Base-by-base conservation (phyloP, 2,329 filamentous ascomycete genomes). In the Decorospora gaudefroyi region DNA sequence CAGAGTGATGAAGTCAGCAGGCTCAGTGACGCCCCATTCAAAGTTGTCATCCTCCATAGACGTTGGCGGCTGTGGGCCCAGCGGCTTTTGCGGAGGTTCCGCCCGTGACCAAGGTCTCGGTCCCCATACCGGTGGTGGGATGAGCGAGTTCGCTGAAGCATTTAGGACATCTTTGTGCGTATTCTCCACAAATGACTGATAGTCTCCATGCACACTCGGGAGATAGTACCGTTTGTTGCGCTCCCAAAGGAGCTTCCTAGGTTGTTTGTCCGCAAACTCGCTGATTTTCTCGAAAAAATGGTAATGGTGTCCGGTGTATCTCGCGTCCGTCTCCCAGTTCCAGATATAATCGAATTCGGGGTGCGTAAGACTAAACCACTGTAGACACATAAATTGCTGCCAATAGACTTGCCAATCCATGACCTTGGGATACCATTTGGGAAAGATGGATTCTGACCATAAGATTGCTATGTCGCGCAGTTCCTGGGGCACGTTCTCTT, bases 1-100 rank as follows among this genome's bases (percentile, higher is more conserved):
- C 49, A 97, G 83, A 0, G 90, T 89, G 64, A 97, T 92, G 56
- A 95, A 81, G 68, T 97, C 92, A 8, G 92, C 90, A 46, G 95
- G 87, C 70, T 96, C 92, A 40, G 82, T 88, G 1, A 93, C 87
- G 21, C 92, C 92, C 91, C 92, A 96, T 36, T 78, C 71, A 66
- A 91, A 90, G 54, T 85, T 81, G 64, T 96, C 90, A 50, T 87
- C 85, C 36, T 92, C 88, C 58, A 88, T 85, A 1, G 76, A 76
- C 0, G 80, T 85, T 1, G 87, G 86, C 1, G 90, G 90, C 11
- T 75, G 73, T 1, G 87, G 85, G 47, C 93, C 89, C n/a, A 86
- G 78, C 6, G 90, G 86, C 72, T 85, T 86, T 65, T 95, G 89
- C 1, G 82, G 73, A 42, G 86, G 79, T 6, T 62, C 42, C 4